Conservation (phyloP, 2,329 filamentous ascomycete genomes). For the Immersiporthe knoxdaviesiana region DNA sequence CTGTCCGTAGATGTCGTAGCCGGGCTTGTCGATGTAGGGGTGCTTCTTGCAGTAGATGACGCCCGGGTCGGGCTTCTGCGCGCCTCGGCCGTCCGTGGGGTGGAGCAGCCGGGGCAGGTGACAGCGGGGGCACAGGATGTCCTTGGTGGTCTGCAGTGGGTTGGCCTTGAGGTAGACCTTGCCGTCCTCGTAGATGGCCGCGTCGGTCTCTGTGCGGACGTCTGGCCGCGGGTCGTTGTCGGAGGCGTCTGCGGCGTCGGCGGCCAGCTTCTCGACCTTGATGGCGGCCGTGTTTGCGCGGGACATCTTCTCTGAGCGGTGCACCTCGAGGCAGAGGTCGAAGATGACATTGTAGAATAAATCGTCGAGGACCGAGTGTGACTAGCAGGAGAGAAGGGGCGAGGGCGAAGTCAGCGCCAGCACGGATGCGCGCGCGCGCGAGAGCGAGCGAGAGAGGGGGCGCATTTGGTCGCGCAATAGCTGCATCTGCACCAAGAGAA, state of each 20-base stretch:
- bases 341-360: slow-evolving; percentile 76
- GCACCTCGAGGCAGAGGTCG: slow-evolving; percentile 73
- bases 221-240: slow-evolving; percentile 58
- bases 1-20: slow-evolving; percentile 81
- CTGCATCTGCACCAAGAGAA: not conserved
- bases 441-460: not conserved
- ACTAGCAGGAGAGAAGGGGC: slow-evolving; percentile 43
- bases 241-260: slow-evolving; percentile 57
- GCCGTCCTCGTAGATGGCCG: slow-evolving; percentile 71
- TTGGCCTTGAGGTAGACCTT: slow-evolving; percentile 71
- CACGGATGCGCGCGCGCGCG: no score
- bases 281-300: slow-evolving; percentile 68
- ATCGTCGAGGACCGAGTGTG: slow-evolving; percentile 72
- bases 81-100: slow-evolving; percentile 71
- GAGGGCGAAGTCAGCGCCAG: slow-evolving; percentile 2
- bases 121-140: slow-evolving; percentile 75
- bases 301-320: slow-evolving; percentile 78
- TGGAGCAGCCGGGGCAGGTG: slow-evolving; percentile 74
- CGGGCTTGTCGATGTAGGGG: slow-evolving; percentile 75
- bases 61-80: slow-evolving; percentile 66
- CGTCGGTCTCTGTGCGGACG: slow-evolving; percentile 66
- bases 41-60: slow-evolving; percentile 79
- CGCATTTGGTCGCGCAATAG: not conserved
- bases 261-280: slow-evolving; percentile 63
- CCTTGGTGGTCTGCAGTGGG: slow-evolving; percentile 69